These are phyloP conservation scores for Calonectria hawksworthii DNA, from an alignment of 2,329 filamentous ascomycete genomes.

Conservation along the genomic window DNA sequence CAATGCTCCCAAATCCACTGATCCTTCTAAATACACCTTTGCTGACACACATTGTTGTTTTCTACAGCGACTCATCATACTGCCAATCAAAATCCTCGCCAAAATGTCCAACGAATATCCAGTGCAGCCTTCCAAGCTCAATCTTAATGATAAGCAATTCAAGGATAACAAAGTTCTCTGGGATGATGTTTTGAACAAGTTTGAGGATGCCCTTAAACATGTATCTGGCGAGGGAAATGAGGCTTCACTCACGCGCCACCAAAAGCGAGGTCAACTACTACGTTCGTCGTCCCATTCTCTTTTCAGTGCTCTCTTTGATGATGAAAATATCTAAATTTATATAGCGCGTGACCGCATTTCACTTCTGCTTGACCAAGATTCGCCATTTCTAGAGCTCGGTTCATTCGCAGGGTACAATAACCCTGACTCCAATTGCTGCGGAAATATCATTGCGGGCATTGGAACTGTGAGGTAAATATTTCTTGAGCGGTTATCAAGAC, in stretches of 20 bases:
- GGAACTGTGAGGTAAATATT: constrained; percentile 39
- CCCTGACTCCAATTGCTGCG: constrained; percentile 52
- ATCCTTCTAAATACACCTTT: constrained; percentile 7
- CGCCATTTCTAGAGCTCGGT: constrained; percentile 56
- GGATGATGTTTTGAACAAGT: constrained; percentile 41
- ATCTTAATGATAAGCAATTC: constrained; percentile 14
- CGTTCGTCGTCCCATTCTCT: no score
- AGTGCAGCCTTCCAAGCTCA: constrained; percentile 5
- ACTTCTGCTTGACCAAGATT: constrained; percentile 53
- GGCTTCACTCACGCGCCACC: constrained; percentile 45
- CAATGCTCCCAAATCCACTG: background rate
- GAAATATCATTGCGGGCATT: constrained; percentile 55
- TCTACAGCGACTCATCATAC: background rate
- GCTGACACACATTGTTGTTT: background rate
- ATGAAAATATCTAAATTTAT: background rate
- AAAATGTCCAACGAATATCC: constrained; percentile 9
- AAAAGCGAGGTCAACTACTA: constrained; percentile 34
- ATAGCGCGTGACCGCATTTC: constrained; percentile 55
- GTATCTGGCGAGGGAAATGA: constrained; percentile 49
- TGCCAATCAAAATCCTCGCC: background rate
- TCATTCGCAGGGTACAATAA: constrained; percentile 53
- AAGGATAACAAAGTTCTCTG: constrained; percentile 13
- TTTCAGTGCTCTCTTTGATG: no score
- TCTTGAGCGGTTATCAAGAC: background rate
- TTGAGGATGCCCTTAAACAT: constrained; percentile 44